Evolutionary conservation across 352 stramenopile genomes (phyloP).

Genomic region (Hyaloperonospora arabidopsidis): DNA sequence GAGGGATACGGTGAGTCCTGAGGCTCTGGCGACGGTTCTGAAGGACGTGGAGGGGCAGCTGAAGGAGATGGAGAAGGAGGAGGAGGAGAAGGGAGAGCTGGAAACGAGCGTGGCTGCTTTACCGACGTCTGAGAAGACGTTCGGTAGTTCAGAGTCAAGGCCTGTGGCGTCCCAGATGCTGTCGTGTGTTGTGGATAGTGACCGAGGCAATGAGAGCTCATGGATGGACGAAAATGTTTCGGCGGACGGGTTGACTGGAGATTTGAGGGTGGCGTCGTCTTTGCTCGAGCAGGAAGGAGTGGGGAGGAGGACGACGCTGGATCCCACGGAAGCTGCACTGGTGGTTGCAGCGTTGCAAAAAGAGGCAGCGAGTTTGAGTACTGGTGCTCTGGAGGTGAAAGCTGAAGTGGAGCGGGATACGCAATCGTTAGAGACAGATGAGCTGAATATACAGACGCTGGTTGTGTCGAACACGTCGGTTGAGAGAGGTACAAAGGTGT

Average conservation of each 20-base stretch:
- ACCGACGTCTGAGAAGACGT: background rate
- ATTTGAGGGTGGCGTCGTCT: constrained; percentile 41
- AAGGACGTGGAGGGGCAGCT: constrained; percentile 3
- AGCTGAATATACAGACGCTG: background rate
- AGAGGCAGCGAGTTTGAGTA: constrained; percentile 14
- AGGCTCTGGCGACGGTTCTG: constrained; percentile 30
- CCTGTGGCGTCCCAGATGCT: too few species aligned
- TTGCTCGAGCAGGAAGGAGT: constrained; percentile 26
- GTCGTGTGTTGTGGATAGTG: too few species aligned
- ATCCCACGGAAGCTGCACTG: constrained; percentile 35
- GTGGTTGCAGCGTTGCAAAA: constrained; percentile 38
- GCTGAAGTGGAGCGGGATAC: constrained; percentile 4
- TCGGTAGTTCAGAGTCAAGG: too few species aligned
- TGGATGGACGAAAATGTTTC: too few species aligned
- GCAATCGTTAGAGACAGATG: background rate
- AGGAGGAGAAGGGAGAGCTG: background rate
- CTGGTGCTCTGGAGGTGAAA: constrained; percentile 10
- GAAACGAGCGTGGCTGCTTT: background rate
- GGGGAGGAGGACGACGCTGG: constrained; percentile 43
- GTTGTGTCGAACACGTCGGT: background rate
- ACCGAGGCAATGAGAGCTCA: too few species aligned
- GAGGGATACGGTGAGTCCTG: constrained; percentile 29
- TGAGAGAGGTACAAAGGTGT: constrained; percentile 2
- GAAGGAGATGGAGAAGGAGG: background rate
- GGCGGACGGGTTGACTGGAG: background rate